Conservation (phyloP, 768 basidiomycete genomes). For the Pulveroboletus ravenelii region DNA sequence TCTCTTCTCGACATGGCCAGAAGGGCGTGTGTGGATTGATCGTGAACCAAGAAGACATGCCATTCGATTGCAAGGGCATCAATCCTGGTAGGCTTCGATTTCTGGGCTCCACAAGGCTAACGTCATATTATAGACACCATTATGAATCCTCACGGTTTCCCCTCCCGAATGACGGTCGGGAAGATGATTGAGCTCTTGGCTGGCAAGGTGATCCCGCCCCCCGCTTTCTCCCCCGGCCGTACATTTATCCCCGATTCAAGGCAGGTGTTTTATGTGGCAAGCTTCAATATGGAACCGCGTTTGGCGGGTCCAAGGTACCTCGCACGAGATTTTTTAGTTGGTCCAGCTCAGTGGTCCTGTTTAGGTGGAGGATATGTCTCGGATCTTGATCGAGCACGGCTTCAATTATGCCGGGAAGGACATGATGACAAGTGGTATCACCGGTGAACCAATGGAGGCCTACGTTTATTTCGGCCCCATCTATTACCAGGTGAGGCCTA, state of each 20-base stretch:
- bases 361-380: slow-evolving; percentile 96
- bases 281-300: slow-evolving; percentile 92
- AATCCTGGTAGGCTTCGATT: slow-evolving; percentile 60
- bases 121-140: slow-evolving; percentile 70
- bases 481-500: slow-evolving; percentile 77
- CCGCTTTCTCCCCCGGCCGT: background rate
- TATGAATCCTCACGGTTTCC: slow-evolving; percentile 99
- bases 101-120: slow-evolving; percentile 10
- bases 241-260: slow-evolving; percentile 33
- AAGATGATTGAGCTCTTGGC: slow-evolving; percentile 99
- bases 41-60: slow-evolving; percentile 98
- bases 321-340: background rate
- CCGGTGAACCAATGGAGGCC: slow-evolving; percentile 92
- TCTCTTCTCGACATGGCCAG: slow-evolving; percentile 96
- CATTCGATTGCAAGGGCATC: slow-evolving; percentile 97
- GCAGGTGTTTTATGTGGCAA: slow-evolving; percentile 89
- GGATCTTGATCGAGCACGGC: slow-evolving; percentile 89
- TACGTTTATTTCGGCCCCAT: slow-evolving; percentile 99
- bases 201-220: slow-evolving; percentile 62
- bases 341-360: slow-evolving; percentile 7
- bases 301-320: slow-evolving; percentile 90
- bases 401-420: slow-evolving; percentile 99
- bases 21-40: slow-evolving; percentile 99
- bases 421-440: slow-evolving; percentile 97
- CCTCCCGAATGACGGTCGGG: slow-evolving; percentile 98